Evolutionary conservation across 371 early-diverging fungal genomes (phyloP), one percentile per base, ranked within the genome.

Genomic region (Aphelidium insulamus): DNA sequence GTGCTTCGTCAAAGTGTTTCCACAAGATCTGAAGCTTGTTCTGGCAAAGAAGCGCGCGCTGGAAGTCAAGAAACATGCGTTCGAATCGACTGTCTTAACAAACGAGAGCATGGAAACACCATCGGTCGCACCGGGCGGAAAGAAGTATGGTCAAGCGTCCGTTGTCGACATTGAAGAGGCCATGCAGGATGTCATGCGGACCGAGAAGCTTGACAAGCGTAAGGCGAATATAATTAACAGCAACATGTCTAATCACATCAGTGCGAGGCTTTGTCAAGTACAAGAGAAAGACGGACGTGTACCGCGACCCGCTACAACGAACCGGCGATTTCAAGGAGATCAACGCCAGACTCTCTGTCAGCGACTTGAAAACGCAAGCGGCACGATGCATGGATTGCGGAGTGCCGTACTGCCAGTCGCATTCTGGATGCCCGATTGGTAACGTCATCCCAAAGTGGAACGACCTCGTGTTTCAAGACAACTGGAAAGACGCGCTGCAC

Each of bases 371-470:
- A 43, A 72, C 77, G 32, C 91, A 94, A 55, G 86, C 87, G 19
- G 83, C 90, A 12, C 72, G 95, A 34, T 94, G 91, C 62, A 91
- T 94, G 79, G 90, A 83, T 45, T 87, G 92, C 50, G 94, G 94
- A 55, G 72, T 88, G 14, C 91, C 94, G 17, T 88, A 87, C 69
- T 92, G 94, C 52, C 91, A 92, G 61, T 78, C 81, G 7, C 80
- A 87, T 45, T 70, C 75, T 25, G 94, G 94, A 15, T 92, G 94
- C 49, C 94, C 94, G 15, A 85, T 94, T 31, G 78, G 81, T 36
- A 94, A 94, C 61, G 74, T 88, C 38, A 91, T 94, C 40, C 95
- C 95, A 43, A 86, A 86, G 62, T 94, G 91, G 90, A 94, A 94
- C 49, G 88, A 94, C 27, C 62, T 91, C 9, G 78, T 94, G 21